These are phyloP conservation scores for Beauveria pseudobassiana DNA, from an alignment of 2,329 filamentous ascomycete species.

Conservation along the genomic window DNA sequence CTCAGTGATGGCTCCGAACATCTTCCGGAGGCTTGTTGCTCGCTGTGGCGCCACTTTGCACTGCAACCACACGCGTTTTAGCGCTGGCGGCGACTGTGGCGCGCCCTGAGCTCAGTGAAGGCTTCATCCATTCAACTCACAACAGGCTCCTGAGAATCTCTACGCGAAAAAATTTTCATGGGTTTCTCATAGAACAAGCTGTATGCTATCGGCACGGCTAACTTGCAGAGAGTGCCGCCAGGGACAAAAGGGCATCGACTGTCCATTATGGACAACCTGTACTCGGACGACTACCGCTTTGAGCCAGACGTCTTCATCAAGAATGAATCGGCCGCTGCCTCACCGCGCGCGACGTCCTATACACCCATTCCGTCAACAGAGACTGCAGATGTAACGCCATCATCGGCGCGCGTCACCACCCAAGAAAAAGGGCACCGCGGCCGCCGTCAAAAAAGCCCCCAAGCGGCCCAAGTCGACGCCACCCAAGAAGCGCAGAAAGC, in stretches of 20 bases:
- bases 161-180: background rate
- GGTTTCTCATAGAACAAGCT: background rate
- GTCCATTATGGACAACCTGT: constrained; percentile 4
- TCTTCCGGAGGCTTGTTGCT: background rate
- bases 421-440: constrained; percentile 37
- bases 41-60: constrained; percentile 5
- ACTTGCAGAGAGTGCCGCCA: background rate
- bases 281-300: constrained; percentile 7
- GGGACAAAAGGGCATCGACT: background rate
- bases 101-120: background rate
- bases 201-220: background rate
- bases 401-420: constrained; percentile 15
- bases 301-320: constrained; percentile 9
- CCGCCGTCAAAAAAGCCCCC: constrained; percentile 32
- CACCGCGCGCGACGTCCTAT: constrained; percentile 18
- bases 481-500: constrained; percentile 26
- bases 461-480: constrained; percentile 27
- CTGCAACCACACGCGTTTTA: background rate
- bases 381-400: constrained; percentile 18
- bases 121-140: background rate
- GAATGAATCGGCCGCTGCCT: background rate
- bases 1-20: constrained; percentile 8
- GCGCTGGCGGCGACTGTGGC: background rate
- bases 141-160: background rate
- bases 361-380: constrained; percentile 26